A percentile compares a stretch with the other conserved stretches of the same genome.
Evolutionary conservation across 176 grass and related monocot genomes (phyloP).

Genomic region (Juncus inflexus): DNA sequence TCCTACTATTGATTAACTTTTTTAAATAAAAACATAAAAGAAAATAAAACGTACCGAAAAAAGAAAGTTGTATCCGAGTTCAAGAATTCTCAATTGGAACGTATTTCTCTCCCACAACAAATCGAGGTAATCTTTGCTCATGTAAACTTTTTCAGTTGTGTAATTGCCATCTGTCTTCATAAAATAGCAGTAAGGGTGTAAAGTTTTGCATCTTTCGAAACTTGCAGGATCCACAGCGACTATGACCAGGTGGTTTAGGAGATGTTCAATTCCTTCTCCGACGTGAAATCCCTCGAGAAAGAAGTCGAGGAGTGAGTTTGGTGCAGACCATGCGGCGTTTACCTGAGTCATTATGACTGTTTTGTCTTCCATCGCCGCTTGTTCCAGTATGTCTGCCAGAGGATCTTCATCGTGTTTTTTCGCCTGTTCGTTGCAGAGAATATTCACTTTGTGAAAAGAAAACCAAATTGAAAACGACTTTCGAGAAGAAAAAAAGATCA

Average conservation of each 20-base stretch:
- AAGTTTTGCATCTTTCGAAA: conserved; percentile 32
- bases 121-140: conserved; percentile 57
- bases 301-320: conserved; percentile 49
- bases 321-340: conserved; percentile 52
- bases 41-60: conserved; percentile 71
- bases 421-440: not conserved
- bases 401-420: conserved; percentile 16
- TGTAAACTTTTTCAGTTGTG: conserved; percentile 18
- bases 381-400: conserved; percentile 35
- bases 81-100: conserved; percentile 48
- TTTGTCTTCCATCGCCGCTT: conserved; percentile 43
- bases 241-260: conserved; percentile 46
- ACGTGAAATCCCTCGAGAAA: conserved; percentile 65
- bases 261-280: conserved; percentile 40
- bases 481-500: too few species aligned
- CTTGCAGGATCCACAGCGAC: conserved; percentile 48
- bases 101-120: conserved; percentile 55
- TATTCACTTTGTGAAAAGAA: too few species aligned
- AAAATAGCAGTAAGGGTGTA: conserved; percentile 63
- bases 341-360: conserved; percentile 56
- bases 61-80: conserved; percentile 66
- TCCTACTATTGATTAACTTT: too few species aligned
- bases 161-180: conserved; percentile 33
- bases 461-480: too few species aligned
- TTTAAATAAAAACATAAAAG: too few species aligned